A percentile compares a stretch with the other conserved stretches of the same genome.
These are phyloP conservation scores for Claviceps sp. DNA, from an alignment of 2,329 filamentous ascomycete genomes.

Conservation along the genomic window DNA sequence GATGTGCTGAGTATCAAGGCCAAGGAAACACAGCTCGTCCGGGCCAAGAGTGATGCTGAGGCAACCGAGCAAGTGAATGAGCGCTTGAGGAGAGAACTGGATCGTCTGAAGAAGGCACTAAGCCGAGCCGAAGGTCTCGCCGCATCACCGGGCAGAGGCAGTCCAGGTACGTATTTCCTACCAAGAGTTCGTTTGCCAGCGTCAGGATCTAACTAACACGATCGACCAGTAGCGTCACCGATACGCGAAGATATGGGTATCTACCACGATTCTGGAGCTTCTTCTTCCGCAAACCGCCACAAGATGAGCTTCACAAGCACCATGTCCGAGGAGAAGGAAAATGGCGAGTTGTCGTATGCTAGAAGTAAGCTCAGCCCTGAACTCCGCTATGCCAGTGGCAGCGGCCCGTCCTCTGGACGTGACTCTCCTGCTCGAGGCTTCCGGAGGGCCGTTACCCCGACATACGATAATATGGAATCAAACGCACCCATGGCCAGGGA, in stretches of 20 bases:
- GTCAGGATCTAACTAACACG: not conserved
- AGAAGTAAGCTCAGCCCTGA: slow-evolving; percentile 44
- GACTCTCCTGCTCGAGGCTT: slow-evolving; percentile 47
- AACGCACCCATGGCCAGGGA: slow-evolving; percentile 15
- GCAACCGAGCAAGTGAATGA: slow-evolving; percentile 78
- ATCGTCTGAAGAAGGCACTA: slow-evolving; percentile 81
- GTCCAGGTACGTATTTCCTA: slow-evolving; percentile 18
- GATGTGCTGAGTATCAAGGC: slow-evolving; percentile 95
- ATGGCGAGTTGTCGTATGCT: slow-evolving; percentile 37
- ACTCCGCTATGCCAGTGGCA: slow-evolving; percentile 32
- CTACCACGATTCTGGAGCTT: slow-evolving; percentile 38
- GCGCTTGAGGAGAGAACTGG: slow-evolving; percentile 73
- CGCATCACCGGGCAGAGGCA: slow-evolving; percentile 22
- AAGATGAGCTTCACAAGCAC: slow-evolving; percentile 51
- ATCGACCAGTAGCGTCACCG: slow-evolving; percentile 32
- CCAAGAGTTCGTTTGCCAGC: not conserved
- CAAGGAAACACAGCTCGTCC: slow-evolving; percentile 92
- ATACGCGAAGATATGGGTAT: slow-evolving; percentile 46
- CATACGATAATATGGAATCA: slow-evolving; percentile 21
- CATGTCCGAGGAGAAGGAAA: slow-evolving; percentile 67
- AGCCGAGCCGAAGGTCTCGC: slow-evolving; percentile 44
- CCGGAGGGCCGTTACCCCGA: slow-evolving; percentile 22
- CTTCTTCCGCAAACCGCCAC: slow-evolving; percentile 28
- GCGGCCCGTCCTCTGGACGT: slow-evolving; percentile 38
- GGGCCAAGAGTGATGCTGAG: slow-evolving; percentile 80